phyloP scores from a whole-genome alignment of 2,329 filamentous ascomycete genomes.

The Zasmidium angulare region DNA sequence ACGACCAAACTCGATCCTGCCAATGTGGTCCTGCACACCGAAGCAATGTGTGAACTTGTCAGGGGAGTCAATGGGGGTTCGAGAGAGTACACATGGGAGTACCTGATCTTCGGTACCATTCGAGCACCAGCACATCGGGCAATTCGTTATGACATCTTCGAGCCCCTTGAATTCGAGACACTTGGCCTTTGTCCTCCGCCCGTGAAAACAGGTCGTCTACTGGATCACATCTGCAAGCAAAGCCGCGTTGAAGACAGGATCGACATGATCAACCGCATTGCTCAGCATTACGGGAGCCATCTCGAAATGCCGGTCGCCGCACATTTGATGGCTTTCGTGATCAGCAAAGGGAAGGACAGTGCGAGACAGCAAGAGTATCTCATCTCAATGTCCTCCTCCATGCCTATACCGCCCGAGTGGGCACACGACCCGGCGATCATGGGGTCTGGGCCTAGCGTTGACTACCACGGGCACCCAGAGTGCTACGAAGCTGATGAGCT shows the following conservation, averaged over 20 bases:
- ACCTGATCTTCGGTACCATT: not conserved
- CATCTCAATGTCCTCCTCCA: not conserved
- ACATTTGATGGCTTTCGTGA: not conserved
- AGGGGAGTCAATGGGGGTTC: too few species aligned
- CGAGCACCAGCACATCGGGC: not conserved
- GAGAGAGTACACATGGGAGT: not conserved
- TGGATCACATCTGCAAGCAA: not conserved
- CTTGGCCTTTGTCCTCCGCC: not conserved
- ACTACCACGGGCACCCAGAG: not conserved
- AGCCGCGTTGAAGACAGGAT: not conserved
- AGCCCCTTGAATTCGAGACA: not conserved
- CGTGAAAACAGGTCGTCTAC: not conserved
- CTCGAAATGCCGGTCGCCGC: not conserved
- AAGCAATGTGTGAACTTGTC: not conserved
- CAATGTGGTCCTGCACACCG: conserved; percentile 1
- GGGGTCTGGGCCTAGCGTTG: not conserved
- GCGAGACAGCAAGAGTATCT: not conserved
- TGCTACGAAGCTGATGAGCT: not conserved
- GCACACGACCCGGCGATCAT: not conserved
- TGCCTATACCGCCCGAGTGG: not conserved
- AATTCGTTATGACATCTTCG: not conserved
- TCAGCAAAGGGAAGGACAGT: not conserved
- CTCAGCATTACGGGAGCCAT: not conserved
- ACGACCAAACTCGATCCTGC: not conserved
- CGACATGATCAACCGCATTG: not conserved